A percentile compares a stretch with the other conserved stretches of the same genome.
phyloP scores from a whole-genome alignment of 139 green algal species.

The Tetradesmus lagerheimii region DNA sequence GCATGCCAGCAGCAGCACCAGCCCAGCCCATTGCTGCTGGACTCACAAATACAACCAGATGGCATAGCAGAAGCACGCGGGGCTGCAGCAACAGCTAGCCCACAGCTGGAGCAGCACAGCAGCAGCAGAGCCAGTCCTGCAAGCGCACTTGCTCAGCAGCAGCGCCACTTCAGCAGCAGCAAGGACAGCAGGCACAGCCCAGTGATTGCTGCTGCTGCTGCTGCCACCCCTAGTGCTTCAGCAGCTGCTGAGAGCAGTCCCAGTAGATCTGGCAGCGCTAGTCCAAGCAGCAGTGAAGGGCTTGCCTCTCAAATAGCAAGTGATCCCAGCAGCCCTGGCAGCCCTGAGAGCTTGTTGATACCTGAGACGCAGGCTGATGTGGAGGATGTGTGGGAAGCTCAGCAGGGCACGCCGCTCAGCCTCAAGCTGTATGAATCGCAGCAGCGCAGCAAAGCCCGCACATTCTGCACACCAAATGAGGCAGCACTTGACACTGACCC shows the following conservation, averaged over 20 bases:
- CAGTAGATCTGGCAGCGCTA: background rate
- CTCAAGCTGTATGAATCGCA: background rate
- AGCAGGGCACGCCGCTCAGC: constrained; percentile 13
- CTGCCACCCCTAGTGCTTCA: background rate
- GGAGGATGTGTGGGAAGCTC: background rate
- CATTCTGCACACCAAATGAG: background rate
- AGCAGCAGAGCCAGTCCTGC: background rate
- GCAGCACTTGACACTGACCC: background rate
- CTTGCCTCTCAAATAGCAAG: background rate
- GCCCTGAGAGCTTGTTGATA: background rate
- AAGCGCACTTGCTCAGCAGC: background rate
- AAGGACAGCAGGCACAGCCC: background rate
- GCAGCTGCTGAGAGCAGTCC: background rate
- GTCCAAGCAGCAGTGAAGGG: background rate
- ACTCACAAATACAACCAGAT: background rate
- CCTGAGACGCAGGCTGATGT: constrained; percentile 31
- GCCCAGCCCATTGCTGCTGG: background rate
- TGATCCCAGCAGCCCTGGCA: background rate
- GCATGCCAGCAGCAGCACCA: background rate
- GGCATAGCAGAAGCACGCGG: background rate
- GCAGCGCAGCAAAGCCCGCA: constrained; percentile 22
- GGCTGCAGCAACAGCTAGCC: background rate
- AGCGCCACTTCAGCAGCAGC: background rate
- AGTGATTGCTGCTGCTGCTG: background rate
- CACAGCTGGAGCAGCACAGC: background rate